phyloP scores from a whole-genome alignment of 768 basidiomycete species.

The Pisolithus orientalis region DNA sequence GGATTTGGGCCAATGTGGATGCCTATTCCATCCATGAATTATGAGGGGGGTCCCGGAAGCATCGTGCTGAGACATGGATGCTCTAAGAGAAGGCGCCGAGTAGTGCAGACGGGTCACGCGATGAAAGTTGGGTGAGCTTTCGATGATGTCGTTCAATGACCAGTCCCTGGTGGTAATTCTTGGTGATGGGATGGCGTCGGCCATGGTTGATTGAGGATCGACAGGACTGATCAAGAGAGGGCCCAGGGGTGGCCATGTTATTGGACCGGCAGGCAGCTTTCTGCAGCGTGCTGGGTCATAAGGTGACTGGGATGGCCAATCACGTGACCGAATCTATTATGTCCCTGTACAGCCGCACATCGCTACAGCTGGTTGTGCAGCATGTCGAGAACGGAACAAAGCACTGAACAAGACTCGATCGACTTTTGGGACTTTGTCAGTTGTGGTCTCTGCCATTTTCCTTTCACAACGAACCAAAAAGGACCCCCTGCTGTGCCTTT shows the following conservation, averaged over 20 bases:
- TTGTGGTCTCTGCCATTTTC: conserved; percentile 65
- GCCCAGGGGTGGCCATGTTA: not conserved
- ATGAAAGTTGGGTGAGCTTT: conserved; percentile 35
- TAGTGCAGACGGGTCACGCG: conserved; percentile 32
- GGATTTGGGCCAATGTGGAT: conserved; percentile 45
- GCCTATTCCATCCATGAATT: conserved; percentile 53
- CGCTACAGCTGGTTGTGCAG: conserved; percentile 6
- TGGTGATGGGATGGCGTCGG: conserved; percentile 2
- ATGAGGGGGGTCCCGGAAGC: conserved; percentile 52
- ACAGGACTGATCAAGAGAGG: not conserved
- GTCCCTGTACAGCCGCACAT: too few species aligned
- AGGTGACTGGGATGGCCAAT: not conserved
- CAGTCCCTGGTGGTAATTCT: conserved; percentile 42
- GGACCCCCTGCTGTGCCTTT: conserved; percentile 61
- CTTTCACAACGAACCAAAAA: conserved; percentile 47
- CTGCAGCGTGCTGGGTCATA: not conserved
- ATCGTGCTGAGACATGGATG: conserved; percentile 42
- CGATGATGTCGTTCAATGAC: conserved; percentile 40
- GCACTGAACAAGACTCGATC: conserved; percentile 24
- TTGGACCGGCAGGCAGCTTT: too few species aligned
- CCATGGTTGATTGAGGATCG: not conserved
- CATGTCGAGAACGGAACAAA: conserved; percentile 6
- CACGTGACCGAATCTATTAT: not conserved
- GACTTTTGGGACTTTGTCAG: conserved; percentile 80
- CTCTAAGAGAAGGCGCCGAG: conserved; percentile 21